phyloP scores from a whole-genome alignment of 441 rosid genomes.

The Bruguiera hainesii region DNA sequence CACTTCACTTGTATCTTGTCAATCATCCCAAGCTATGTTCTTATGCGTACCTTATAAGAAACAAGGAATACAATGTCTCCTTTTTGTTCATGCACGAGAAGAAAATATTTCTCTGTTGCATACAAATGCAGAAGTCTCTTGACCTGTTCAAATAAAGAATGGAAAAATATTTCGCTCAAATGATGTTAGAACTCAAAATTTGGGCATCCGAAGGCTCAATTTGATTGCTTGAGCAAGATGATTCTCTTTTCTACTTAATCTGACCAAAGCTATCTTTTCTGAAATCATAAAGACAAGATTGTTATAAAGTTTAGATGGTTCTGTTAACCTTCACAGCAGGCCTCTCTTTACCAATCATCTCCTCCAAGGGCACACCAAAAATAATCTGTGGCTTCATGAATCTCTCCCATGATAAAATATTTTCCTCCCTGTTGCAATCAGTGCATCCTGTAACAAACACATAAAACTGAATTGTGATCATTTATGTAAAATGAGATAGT shows the following conservation, averaged over 20 bases:
- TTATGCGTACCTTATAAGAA: conserved; percentile 63
- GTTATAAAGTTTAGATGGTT: not conserved
- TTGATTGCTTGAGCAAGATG: not conserved
- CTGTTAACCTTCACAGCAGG: conserved; percentile 46
- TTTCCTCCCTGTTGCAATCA: conserved; percentile 77
- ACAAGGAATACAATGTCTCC: conserved; percentile 56
- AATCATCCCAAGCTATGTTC: not conserved
- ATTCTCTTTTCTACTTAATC: not conserved
- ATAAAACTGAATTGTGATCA: conserved; percentile 10
- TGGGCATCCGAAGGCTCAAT: not conserved
- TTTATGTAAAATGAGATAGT: not conserved
- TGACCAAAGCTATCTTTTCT: not conserved
- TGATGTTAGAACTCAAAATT: not conserved
- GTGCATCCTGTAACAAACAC: conserved; percentile 50
- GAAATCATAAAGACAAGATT: not conserved
- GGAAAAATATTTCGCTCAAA: not conserved
- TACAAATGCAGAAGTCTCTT: conserved; percentile 54
- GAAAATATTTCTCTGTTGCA: conserved; percentile 64
- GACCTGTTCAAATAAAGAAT: conserved; percentile 35
- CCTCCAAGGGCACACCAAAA: conserved; percentile 74
- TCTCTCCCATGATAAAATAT: conserved; percentile 69
- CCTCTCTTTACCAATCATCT: conserved; percentile 53
- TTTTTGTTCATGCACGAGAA: conserved; percentile 40
- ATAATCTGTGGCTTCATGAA: conserved; percentile 67
- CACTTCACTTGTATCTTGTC: too few relatives aligned